phyloP scores from a whole-genome alignment of 495 filamentous ascomycete genomes.

The Astrothelium macrocarpum region DNA sequence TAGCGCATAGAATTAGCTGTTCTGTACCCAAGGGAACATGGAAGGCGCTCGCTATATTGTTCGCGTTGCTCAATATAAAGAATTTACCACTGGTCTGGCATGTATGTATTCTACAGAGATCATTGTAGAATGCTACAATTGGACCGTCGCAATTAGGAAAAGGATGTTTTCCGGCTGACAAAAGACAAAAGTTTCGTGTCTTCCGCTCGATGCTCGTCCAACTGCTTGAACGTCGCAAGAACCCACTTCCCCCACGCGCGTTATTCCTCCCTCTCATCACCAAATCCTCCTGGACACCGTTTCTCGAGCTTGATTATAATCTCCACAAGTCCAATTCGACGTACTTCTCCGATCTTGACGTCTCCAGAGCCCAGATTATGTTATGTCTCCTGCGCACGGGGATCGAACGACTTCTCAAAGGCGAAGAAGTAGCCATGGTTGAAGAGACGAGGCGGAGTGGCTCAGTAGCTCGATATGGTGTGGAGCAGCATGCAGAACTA shows the following conservation, averaged over 20 bases:
- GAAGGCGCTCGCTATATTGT: slow-evolving; percentile 43
- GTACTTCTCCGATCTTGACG: slow-evolving; percentile 65
- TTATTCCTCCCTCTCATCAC: slow-evolving; percentile 60
- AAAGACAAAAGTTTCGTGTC: slow-evolving; percentile 45
- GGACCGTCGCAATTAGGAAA: not conserved
- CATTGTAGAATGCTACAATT: not conserved
- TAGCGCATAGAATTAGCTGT: not conserved
- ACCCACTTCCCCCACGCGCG: slow-evolving; percentile 26
- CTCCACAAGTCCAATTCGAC: slow-evolving; percentile 72
- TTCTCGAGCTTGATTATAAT: slow-evolving; percentile 73
- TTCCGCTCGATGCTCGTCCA: slow-evolving; percentile 54
- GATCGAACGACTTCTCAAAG: slow-evolving; percentile 30
- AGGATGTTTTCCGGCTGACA: not conserved
- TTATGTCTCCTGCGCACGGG: slow-evolving; percentile 50
- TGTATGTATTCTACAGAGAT: slow-evolving; percentile 37
- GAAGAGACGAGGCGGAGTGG: slow-evolving; percentile 9
- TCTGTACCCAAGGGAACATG: slow-evolving; percentile 32
- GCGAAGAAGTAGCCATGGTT: slow-evolving; percentile 20
- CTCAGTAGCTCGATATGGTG: not conserved
- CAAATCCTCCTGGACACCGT: slow-evolving; percentile 41
- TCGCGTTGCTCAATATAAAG: slow-evolving; percentile 57
- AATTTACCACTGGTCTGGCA: slow-evolving; percentile 69
- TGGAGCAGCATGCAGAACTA: not conserved
- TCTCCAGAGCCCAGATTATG: slow-evolving; percentile 54
- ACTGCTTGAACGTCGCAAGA: slow-evolving; percentile 18